Base-by-base conservation (phyloP, 805 yeast genomes). In the Kluyveromyces aestuarii region DNA sequence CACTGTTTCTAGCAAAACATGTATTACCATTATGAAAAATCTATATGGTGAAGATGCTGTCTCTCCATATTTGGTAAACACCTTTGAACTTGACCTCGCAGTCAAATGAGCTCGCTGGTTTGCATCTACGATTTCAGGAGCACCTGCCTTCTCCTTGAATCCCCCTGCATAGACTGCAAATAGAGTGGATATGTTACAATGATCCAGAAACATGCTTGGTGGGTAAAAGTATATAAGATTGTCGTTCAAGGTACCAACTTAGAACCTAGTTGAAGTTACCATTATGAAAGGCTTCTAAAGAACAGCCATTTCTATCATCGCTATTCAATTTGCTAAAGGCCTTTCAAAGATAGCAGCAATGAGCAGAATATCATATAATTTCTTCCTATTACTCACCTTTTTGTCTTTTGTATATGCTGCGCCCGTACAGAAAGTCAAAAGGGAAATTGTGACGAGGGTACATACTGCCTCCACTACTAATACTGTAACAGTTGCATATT, bases 401-500 rank as follows among this genome's bases (percentile, higher is more conserved):
- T 17, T 35, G 17, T 17, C 39, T 14, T 6, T 55, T 27, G 42
- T 57, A 13, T 41, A 55, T 27, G 61, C 63, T 35, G 57, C 63
- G 35, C 68, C 63, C 14, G 45, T 61, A 35, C 47, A 47, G 9
- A 47, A 43, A n/a, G 36, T 19, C n/a, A 71, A 70, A 45, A 72
- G 72, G 47, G 63, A 64, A 44, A 50, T 76, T 25, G 67, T 79
- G 48, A 79, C 84, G 17, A 69, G 82, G 59, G 64, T 66, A 37
- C 81, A 77, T 57, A 78, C 83, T 17, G 84, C 84, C 16, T 68
- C 63, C 8, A 72, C 82, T 3, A 76, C 77, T 6, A 55, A 61
- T 37, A 76, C 80, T 4, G 66, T 66, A 18, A 69, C 73, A 3
- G 67, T 67, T 47, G 62, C 69, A 27, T 71, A 70, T 54, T 64